These are phyloP conservation scores for Penicillium waksmanii DNA, from an alignment of 495 filamentous ascomycete genomes.

Conservation along the genomic window DNA sequence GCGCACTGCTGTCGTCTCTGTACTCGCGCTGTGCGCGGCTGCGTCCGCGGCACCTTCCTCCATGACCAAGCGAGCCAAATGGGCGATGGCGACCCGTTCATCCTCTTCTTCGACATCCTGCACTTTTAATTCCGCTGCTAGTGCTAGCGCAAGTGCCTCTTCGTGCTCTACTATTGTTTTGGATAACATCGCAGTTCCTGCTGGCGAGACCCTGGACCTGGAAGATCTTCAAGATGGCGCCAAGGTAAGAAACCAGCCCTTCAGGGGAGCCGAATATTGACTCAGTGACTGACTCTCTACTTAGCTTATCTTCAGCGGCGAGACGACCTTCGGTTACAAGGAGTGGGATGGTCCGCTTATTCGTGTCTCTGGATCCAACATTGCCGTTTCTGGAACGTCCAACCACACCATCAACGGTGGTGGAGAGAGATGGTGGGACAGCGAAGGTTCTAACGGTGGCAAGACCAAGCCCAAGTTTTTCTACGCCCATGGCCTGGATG, in stretches of 20 bases:
- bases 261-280: conserved; percentile 51
- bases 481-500: conserved; percentile 50
- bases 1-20: conserved; percentile 24
- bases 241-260: conserved; percentile 41
- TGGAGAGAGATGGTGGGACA: conserved; percentile 56
- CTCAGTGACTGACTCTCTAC: conserved; percentile 67
- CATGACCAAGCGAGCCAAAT: conserved; percentile 42
- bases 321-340: conserved; percentile 56
- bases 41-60: conserved; percentile 35
- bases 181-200: conserved; percentile 52
- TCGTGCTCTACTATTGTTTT: conserved; percentile 57
- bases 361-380: conserved; percentile 48
- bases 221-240: conserved; percentile 49
- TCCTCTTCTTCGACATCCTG: conserved; percentile 40
- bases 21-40: conserved; percentile 28
- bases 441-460: conserved; percentile 56
- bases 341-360: conserved; percentile 57
- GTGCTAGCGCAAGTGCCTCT: conserved; percentile 46
- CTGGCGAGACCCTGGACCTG: conserved; percentile 56
- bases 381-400: conserved; percentile 47
- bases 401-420: conserved; percentile 47
- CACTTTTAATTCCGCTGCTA: conserved; percentile 52
- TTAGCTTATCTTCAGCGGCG: conserved; percentile 58
- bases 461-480: conserved; percentile 64
- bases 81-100: conserved; percentile 16